Percentiles rank a stretch among this genome's conserved stretches.
Conservation (phyloP, 2,329 filamentous ascomycete genomes). For the Podosphaera leucotricha region DNA sequence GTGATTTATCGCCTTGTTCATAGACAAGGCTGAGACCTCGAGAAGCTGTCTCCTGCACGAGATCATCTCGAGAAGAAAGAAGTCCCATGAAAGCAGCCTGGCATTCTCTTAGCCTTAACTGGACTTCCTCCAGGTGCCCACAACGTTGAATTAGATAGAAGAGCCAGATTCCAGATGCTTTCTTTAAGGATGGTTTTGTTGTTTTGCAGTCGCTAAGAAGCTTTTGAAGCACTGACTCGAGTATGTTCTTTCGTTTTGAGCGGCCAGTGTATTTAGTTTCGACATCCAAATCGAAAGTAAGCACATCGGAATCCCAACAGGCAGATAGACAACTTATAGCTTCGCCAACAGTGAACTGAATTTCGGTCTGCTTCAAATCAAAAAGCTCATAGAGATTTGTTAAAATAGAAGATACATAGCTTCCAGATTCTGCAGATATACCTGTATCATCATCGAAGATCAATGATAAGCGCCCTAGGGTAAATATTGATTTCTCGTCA, state of each 20-base stretch:
- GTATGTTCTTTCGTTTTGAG: constrained; percentile 18
- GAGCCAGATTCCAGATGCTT: constrained; percentile 87
- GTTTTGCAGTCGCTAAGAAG: constrained; percentile 56
- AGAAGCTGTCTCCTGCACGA: constrained; percentile 89
- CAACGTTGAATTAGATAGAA: constrained; percentile 81
- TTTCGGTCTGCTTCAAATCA: constrained; percentile 64
- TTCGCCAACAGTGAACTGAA: constrained; percentile 79
- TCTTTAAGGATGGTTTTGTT: constrained; percentile 71
- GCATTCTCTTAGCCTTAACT: constrained; percentile 49
- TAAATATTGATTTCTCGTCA: constrained; percentile 59
- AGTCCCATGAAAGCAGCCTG: constrained; percentile 77
- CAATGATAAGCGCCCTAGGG: constrained; percentile 54
- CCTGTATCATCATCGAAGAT: constrained; percentile 25
- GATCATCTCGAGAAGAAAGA: constrained; percentile 68
- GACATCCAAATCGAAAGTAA: constrained; percentile 55
- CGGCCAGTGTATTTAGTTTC: constrained; percentile 26
- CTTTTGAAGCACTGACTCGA: constrained; percentile 31
- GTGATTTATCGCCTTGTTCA: constrained; percentile 60
- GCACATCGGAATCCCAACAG: constrained; percentile 63
- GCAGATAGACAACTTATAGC: constrained; percentile 56
- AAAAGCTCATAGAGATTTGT: constrained; percentile 52
- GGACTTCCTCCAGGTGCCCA: constrained; percentile 52
- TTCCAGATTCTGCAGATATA: constrained; percentile 15
- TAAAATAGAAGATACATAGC: constrained; percentile 30
- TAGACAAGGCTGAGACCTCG: constrained; percentile 81